phyloP scores from a whole-genome alignment of 2,329 filamentous ascomycete species.

The Endothia cerciana region DNA sequence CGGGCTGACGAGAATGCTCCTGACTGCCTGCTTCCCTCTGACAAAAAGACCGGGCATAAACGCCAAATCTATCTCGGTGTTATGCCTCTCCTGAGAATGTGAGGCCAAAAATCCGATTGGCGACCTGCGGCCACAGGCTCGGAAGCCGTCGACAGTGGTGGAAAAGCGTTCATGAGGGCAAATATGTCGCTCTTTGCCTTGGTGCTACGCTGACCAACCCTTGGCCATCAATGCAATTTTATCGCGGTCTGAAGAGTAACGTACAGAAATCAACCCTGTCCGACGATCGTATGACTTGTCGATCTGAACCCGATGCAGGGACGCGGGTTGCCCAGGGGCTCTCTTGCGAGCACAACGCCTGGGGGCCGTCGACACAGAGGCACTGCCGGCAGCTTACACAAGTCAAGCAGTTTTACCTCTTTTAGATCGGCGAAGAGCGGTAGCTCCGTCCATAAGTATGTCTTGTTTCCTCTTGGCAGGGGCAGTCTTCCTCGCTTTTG shows the following conservation, averaged over 20 bases:
- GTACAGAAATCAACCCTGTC: not conserved
- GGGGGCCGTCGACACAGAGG: not conserved
- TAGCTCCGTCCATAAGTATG: conserved; percentile 10
- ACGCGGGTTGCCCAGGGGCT: not conserved
- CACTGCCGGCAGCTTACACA: not conserved
- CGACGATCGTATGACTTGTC: not conserved
- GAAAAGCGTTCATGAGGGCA: not conserved
- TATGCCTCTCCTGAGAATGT: not conserved
- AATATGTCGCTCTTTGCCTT: not conserved
- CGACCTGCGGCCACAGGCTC: not conserved
- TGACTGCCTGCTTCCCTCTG: not conserved
- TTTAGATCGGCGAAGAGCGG: conserved; percentile 24
- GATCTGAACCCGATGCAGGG: not conserved
- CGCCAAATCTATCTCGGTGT: not conserved
- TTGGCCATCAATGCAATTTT: not conserved
- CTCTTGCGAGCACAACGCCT: not conserved
- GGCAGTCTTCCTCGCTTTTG: not conserved
- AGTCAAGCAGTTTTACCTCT: conserved; percentile 18
- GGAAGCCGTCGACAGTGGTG: not conserved
- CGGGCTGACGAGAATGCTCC: not conserved
- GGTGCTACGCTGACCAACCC: not conserved
- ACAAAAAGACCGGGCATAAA: not conserved
- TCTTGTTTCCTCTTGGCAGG: conserved; percentile 24
- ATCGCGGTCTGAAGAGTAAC: not conserved
- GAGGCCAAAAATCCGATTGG: not conserved